Evolutionary conservation across 192 early-diverging fungal genomes (phyloP), one percentile per base, ranked within the genome.

Genomic region (Podila minutissima): DNA sequence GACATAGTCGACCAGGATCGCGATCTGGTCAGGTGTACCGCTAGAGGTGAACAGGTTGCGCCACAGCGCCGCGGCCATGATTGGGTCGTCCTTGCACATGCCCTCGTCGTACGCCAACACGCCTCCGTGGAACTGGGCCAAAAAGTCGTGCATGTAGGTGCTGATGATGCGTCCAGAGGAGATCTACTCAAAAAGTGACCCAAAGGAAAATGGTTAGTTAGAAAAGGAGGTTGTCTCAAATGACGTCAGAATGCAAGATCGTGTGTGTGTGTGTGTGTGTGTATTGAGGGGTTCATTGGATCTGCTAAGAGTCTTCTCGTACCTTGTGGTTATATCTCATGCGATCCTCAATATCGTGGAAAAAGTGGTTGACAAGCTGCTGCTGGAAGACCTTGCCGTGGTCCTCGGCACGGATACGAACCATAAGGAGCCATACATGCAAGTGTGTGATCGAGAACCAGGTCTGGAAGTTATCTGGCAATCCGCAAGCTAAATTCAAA

Each of bases 371-470:
- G 19, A 97, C 91, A 55, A 99, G 60, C 61, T 95, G 94, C 67
- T 97, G 95, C 64, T 91, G 94, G 83, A 94, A 93, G 65, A 95
- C 86, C 69, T 93, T 94, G 59, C 95, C 91, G 49, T 90, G 82
- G 8, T 87, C 82, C 64, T 92, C 89, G 8, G 91, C 88, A 57
- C 94, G 88, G 19, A 94, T 82, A 41, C 96, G 94, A 11, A 94
- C 95, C 90, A 92, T 94, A 63, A 93, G 83, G 90, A 99, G 91
- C 97, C 97, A 99, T 6, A 97, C 89, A 71, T 99, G 96, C 65
- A 99, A 84, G 32, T 95, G 90, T 0, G 94, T 96, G 29, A 97
- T 89, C 24, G 90, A 88, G 67, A 97, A 99, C 97, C 97, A 99
- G 1, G 96, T 94, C 83, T 97, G 95, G 72, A 97, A 96, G 67